Evolutionary conservation across 2,329 filamentous ascomycete species (phyloP).

Genomic region (Pyricularia pennisetigena): DNA sequence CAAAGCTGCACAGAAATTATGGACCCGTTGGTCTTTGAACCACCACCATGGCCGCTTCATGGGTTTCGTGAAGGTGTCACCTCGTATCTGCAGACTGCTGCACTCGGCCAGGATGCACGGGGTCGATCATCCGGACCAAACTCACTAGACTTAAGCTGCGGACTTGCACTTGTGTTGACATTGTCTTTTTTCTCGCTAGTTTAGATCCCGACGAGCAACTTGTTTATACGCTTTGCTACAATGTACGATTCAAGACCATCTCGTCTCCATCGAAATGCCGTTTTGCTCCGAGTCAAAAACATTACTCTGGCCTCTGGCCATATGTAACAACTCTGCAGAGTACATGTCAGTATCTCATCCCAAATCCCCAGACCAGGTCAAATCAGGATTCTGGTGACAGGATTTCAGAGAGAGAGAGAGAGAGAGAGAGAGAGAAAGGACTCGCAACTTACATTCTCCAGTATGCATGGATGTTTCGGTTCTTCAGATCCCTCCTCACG

Average conservation of each 20-base stretch:
- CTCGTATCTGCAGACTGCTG: neutral
- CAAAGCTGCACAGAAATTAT: neutral
- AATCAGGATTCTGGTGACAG: neutral
- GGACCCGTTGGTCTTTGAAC: neutral
- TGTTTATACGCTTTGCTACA: no score
- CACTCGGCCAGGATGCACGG: neutral
- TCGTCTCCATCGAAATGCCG: no score
- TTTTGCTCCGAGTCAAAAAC: neutral
- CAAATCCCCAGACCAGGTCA: neutral
- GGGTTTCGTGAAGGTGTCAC: neutral
- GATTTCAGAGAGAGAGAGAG: no score
- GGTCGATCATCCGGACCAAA: neutral
- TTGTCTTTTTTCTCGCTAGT: neutral
- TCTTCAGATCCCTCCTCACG: conserved; percentile 10
- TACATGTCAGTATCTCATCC: neutral
- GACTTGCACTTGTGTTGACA: neutral
- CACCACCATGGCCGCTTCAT: neutral
- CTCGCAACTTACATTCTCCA: conserved; percentile 9
- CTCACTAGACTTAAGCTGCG: neutral
- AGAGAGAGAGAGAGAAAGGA: neutral
- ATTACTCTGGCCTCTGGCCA: neutral
- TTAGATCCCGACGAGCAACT: neutral
- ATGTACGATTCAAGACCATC: no score
- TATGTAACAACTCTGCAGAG: neutral
- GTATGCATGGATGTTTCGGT: conserved; percentile 12